These are phyloP conservation scores for Dendrobium chrysotoxum DNA, from an alignment of 106 monocot genomes.

Conservation along the genomic window DNA sequence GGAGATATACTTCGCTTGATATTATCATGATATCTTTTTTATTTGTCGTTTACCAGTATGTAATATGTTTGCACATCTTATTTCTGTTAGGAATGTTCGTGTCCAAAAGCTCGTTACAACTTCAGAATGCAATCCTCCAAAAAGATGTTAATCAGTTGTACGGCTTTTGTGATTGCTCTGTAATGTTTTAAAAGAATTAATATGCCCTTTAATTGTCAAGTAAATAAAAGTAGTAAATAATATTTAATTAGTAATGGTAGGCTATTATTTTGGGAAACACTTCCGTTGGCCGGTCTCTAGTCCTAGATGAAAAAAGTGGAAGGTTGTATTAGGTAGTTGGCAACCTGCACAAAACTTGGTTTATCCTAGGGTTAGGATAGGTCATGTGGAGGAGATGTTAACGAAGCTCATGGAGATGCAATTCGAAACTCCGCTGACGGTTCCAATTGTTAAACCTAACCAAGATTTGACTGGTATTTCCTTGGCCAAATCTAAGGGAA, in stretches of 20 bases:
- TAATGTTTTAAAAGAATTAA: background rate
- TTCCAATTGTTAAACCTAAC: too few relatives aligned
- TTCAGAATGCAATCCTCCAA: background rate
- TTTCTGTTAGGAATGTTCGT: background rate
- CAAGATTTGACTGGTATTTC: too few relatives aligned
- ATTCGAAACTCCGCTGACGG: too few relatives aligned
- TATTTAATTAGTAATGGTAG: background rate
- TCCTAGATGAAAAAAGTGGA: too few relatives aligned
- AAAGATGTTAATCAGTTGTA: background rate
- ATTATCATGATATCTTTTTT: constrained; percentile 26
- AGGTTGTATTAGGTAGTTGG: too few relatives aligned
- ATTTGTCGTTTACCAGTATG: background rate
- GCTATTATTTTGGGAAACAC: background rate
- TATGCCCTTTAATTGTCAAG: background rate
- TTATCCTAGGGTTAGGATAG: too few relatives aligned
- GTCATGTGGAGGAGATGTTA: too few relatives aligned
- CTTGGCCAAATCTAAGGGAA: too few relatives aligned
- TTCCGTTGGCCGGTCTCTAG: too few relatives aligned
- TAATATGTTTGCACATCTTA: background rate
- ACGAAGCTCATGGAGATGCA: too few relatives aligned
- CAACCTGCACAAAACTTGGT: too few relatives aligned
- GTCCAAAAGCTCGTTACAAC: background rate
- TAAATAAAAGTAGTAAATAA: background rate
- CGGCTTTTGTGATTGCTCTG: background rate
- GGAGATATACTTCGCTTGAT: constrained; percentile 78